Base-by-base conservation (phyloP, 2,329 filamentous ascomycete genomes). In the Colletotrichum melonis region DNA sequence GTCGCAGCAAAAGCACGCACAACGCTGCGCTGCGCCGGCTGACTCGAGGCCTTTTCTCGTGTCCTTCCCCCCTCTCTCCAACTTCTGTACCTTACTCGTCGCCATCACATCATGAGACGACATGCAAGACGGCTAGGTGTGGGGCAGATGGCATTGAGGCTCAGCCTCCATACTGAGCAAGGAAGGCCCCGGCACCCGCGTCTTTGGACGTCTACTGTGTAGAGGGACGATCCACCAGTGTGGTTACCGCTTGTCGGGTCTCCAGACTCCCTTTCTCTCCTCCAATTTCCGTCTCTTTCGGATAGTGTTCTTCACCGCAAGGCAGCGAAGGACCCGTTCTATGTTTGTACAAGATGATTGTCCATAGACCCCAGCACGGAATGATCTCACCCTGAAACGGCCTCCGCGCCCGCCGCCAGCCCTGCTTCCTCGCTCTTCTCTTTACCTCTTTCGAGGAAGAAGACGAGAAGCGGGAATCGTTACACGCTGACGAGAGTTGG, bases 61-160 rank as follows among this genome's bases (percentile, higher is more conserved):
- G 11, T 19, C 26, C 38, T 54, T 26, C 12, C 55, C 16, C 16
- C 19, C 42, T 19, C 38, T 19, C 42, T n/a, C 16, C 19, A n/a
- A n/a, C 42, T 19, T 16, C 38, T 42, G 38, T 42, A n/a, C 16
- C 42, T 49, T 49, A 49, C 42, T 49, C 42, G 42, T 54, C n/a
- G 46, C 60, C 46, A 55, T 60, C 52, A 54, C 66, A 73, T 64
- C 66, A 70, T 64, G 70, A 73, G 70, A 69, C 70, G 66, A 60
- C 60, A 64, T 22, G 55, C 54, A 60, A 64, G 70, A 56, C 55
- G 30, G 12, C 30, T 38, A 30, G 8, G 24, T 42, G n/a, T 22
- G 19, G 42, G 19, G 32, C n/a, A 38, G 49, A 24, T 32, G 57
- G 46, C 59, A 60, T 60, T 63, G 32, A 69, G 54, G 70, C 59